Base-by-base conservation (phyloP, 2,329 filamentous ascomycete genomes). In the Didymella keratinophila region DNA sequence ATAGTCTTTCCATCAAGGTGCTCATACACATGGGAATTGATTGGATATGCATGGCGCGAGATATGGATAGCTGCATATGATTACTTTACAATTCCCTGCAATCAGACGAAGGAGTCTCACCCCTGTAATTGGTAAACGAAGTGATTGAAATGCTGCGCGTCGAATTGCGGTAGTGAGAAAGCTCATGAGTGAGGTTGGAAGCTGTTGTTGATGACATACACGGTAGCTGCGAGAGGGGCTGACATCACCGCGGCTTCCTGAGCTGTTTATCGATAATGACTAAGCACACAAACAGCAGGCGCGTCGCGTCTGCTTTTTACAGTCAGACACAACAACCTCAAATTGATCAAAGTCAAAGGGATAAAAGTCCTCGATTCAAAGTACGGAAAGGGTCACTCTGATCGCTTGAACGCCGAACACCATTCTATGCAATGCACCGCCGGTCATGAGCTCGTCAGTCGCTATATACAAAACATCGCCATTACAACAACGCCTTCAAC, bases 1-100 rank as follows among this genome's bases (percentile, higher is more conserved):
- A 18, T 28, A 4, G 2, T 10, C 12, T 39, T 36, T 48, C 52
- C 56, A 68, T 63, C 51, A 52, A 44, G 63, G 65, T 70, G 58
- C 66, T 71, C 61, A 81, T 86, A 93, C 91, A 94, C 90, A 95
- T 94, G 56, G 91, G 90, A 79, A 95, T 94, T 67, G 90, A 90
- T 79, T 91, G 86, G 80, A 94, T 89, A 86, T 94, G 90, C 91
- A 95, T 95, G 66, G 80, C 80, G 79, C 84, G 83, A 63, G 69
- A 53, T 28, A 62, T 56, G 42, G 64, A 48, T 60, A 69, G 67
- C 75, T 77, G 52, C 56, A 61, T 47, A 41, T 58, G 52, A 49
- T 76, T 65, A 76, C 69, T 53, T 49, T 30, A 25, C 27, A 5
- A 2, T 28, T 32, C 36, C 30, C 12, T 16, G 18, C 27, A 23